Conservation (phyloP, 352 stramenopile species). For the Phytophthora pistaciae region DNA sequence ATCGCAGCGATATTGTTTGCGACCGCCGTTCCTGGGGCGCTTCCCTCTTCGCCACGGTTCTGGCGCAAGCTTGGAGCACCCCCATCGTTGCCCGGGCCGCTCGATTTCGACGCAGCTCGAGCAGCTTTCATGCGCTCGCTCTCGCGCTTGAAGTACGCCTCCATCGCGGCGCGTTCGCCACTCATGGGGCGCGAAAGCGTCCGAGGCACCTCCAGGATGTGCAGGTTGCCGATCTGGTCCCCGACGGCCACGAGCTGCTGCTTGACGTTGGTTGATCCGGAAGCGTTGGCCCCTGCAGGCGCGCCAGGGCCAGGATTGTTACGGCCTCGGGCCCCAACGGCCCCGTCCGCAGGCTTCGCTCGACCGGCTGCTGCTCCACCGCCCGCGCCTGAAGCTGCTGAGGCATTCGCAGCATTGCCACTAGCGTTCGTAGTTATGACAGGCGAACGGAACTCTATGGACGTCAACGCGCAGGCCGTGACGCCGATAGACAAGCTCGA, state of each 20-base stretch:
- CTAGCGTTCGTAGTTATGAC: conserved; percentile 26
- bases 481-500: conserved; percentile 83
- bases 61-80: conserved; percentile 31
- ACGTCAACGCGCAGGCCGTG: conserved; percentile 90
- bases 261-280: conserved; percentile 58
- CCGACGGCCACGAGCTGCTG: conserved; percentile 93
- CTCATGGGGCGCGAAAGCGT: conserved; percentile 84
- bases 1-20: conserved; percentile 1
- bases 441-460: conserved; percentile 77
- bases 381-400: conserved; percentile 5
- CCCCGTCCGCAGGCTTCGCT: conserved; percentile 23
- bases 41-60: conserved; percentile 29
- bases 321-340: conserved; percentile 24
- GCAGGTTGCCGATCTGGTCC: conserved; percentile 92
- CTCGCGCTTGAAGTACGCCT: conserved; percentile 92
- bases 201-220: conserved; percentile 94
- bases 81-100: conserved; percentile 9
- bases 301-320: conserved; percentile 25
- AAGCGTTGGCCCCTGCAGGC: conserved; percentile 8
- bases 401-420: conserved; percentile 21
- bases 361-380: conserved; percentile 22
- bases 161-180: conserved; percentile 86
- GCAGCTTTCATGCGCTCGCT: conserved; percentile 68
- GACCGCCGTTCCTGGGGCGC: conserved; percentile 1
- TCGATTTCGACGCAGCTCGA: conserved; percentile 33